Base-by-base conservation (phyloP, 148 eudicot genomes). In the Dianthus caryophyllus region DNA sequence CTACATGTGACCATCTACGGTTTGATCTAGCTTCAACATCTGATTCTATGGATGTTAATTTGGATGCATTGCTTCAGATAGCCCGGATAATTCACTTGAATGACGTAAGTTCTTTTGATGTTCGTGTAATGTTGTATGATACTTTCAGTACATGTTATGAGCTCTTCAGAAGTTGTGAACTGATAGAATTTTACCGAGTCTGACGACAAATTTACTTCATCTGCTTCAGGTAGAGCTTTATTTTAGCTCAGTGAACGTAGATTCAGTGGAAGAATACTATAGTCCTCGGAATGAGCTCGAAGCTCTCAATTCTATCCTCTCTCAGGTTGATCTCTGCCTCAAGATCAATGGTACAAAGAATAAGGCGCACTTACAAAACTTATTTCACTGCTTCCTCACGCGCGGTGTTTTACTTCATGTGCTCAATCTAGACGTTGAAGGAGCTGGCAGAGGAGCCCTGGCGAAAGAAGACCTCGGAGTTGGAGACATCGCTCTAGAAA, bases 401-500 rank as follows among this genome's bases (percentile, higher is more conserved):
- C 36, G 61, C n/a, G n/a, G 25, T 31, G 27, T 58, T 48, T 54
- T 27, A 24, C 50, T 20, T 61, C 47, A 73, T 70, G 29, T 61
- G 65, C 52, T 39, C 74, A 11, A 14, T 66, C 22, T 71, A 94
- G 99, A 88, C 78, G 80, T 86, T 81, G 90, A 90, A 80, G 96
- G 96, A 61, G 96, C 92, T 73, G 97, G 97, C 74, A 86, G 99
- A 76, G 99, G 99, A 74, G 90, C 86, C 30, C 71, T 86, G 66
- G 99, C 97, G 22, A 69, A 49, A 18, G 86, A 88, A 63, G 85
- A 86, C 74, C 83, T 94, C 14, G 76, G 80, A 61, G 82, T 82
- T 77, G 97, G 92, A 69, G 99, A 94, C 61, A 69, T 81, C 70
- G 99, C 96, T 61, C 72, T 94, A 66, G 99, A 90, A 82, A 85